phyloP scores from a whole-genome alignment of 1,284 basidiomycete genomes.

The Boletus sp. region DNA sequence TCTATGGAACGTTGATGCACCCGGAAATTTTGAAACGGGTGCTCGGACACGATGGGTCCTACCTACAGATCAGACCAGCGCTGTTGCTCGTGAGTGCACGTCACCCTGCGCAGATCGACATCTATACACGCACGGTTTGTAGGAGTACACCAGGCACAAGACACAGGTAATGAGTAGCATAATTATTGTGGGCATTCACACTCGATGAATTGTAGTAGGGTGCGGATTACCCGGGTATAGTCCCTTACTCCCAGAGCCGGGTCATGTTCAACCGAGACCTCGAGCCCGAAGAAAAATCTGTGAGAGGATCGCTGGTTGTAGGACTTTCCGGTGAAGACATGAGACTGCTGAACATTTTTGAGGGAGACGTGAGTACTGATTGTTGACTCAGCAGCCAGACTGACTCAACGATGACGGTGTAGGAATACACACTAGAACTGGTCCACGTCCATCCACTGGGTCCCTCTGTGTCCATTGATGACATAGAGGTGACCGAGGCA shows the following conservation, averaged over 20 bases:
- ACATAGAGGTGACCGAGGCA: slow-evolving; percentile 27
- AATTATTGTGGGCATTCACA: slow-evolving; percentile 8
- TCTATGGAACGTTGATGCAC: slow-evolving; percentile 85
- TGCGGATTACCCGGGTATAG: slow-evolving; percentile 81
- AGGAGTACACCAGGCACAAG: slow-evolving; percentile 82
- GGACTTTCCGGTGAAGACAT: slow-evolving; percentile 68
- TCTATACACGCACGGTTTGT: background rate
- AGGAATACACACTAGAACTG: slow-evolving; percentile 72
- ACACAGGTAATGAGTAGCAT: slow-evolving; percentile 43
- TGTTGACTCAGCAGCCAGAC: slow-evolving; percentile 2
- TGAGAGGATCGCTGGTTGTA: slow-evolving; percentile 71
- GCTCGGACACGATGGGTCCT: slow-evolving; percentile 58
- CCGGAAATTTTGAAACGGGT: slow-evolving; percentile 70
- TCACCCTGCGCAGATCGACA: background rate
- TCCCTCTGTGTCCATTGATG: slow-evolving; percentile 44
- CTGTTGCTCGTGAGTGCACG: slow-evolving; percentile 46
- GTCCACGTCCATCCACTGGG: slow-evolving; percentile 61
- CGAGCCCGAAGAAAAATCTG: slow-evolving; percentile 52
- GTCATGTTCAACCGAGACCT: slow-evolving; percentile 51
- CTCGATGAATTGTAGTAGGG: slow-evolving; percentile 42
- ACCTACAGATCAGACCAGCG: slow-evolving; percentile 62
- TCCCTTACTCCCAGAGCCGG: slow-evolving; percentile 55
- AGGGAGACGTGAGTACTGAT: slow-evolving; percentile 66
- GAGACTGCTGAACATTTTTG: slow-evolving; percentile 69
- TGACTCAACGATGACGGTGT: slow-evolving; percentile 1